Percentiles rank a stretch among this genome's conserved stretches.
Conservation (phyloP, 1,284 basidiomycete species). For the Microbotryum violaceum region DNA sequence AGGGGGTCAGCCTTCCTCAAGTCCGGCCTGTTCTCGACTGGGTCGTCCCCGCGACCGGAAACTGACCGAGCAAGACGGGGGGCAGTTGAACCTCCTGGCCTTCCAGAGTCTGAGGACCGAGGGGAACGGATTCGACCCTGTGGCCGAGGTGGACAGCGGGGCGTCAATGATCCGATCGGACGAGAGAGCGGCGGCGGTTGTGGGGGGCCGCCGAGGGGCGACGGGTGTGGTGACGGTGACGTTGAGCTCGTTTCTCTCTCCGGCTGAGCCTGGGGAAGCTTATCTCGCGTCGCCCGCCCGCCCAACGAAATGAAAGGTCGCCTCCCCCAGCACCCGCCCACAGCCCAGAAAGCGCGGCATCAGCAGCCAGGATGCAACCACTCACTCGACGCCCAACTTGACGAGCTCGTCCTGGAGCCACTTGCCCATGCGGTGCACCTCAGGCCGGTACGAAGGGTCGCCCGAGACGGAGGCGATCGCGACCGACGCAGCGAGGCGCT, state of each 20-base stretch:
- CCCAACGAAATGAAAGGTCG: too few relatives aligned
- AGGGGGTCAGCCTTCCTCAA: too few relatives aligned
- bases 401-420: slow-evolving; percentile 69
- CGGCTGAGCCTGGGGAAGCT: too few relatives aligned
- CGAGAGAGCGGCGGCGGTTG: not conserved
- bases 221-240: not conserved
- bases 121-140: slow-evolving; percentile 58
- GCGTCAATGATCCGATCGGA: not conserved
- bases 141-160: not conserved
- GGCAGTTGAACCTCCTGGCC: slow-evolving; percentile 71
- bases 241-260: not conserved
- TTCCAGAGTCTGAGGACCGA: slow-evolving; percentile 77
- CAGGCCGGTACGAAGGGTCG: slow-evolving; percentile 51
- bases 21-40: too few relatives aligned
- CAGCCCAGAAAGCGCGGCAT: too few relatives aligned
- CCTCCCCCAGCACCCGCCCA: not conserved
- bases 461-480: slow-evolving; percentile 59
- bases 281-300: too few relatives aligned
- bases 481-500: slow-evolving; percentile 72
- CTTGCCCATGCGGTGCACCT: slow-evolving; percentile 56
- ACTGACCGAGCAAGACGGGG: slow-evolving; percentile 68
- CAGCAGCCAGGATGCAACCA: not conserved
- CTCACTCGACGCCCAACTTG: slow-evolving; percentile 57
- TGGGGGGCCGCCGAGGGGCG: not conserved
- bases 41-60: too few relatives aligned